These are phyloP conservation scores for Eutrema heterophyllum DNA, from an alignment of 345 rosid genomes.

Conservation along the genomic window DNA sequence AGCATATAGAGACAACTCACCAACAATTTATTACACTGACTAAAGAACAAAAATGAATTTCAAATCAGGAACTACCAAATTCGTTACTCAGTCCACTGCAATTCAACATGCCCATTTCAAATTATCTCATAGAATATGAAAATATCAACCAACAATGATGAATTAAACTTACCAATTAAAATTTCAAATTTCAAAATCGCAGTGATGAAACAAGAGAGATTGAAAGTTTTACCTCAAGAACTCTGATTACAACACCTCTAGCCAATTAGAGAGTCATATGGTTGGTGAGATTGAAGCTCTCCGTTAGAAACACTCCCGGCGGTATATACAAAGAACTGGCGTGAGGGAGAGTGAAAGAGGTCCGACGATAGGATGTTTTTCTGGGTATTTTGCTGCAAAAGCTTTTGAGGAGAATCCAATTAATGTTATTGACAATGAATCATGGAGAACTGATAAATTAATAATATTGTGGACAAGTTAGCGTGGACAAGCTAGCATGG, in stretches of 20 bases:
- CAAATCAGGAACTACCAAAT: not conserved
- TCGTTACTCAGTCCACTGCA: not conserved
- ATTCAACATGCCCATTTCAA: no score
- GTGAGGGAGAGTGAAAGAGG: no score
- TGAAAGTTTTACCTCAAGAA: conserved; percentile 52
- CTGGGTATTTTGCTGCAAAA: no score
- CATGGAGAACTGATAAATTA: no score
- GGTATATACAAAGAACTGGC: conserved; percentile 80
- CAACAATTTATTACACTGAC: not conserved
- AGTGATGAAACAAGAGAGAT: not conserved
- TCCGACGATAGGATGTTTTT: not conserved
- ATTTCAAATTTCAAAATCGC: not conserved
- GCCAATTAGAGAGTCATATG: conserved; percentile 97
- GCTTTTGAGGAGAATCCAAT: no score
- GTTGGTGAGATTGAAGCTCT: conserved; percentile 71
- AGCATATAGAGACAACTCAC: not conserved
- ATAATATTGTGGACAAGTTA: no score
- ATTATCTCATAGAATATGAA: not conserved
- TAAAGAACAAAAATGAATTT: not conserved
- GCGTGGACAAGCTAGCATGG: no score
- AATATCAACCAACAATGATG: not conserved
- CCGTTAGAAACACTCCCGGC: conserved; percentile 79
- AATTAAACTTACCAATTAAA: not conserved
- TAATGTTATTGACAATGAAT: no score
- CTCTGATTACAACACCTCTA: conserved; percentile 74